Percentiles rank a stretch among this genome's conserved stretches.
Evolutionary conservation across 2,329 filamentous ascomycete species (phyloP).

Genomic region (Penicillium decumbens): DNA sequence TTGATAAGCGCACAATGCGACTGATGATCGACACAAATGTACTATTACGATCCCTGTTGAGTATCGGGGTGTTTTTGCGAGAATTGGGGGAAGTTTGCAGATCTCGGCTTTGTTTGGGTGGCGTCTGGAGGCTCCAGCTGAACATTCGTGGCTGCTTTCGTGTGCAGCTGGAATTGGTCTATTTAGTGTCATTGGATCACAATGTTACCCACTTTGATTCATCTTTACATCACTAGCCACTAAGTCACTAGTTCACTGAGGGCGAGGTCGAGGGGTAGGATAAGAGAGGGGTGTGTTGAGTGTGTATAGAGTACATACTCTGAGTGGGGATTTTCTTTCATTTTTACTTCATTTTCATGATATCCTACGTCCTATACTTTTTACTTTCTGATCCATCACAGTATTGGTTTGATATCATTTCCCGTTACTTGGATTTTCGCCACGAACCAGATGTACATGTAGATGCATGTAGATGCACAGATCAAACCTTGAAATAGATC

Average conservation of each 20-base stretch:
- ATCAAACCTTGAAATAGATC: not conserved
- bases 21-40: too few relatives aligned
- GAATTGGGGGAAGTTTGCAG: not conserved
- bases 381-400: not conserved
- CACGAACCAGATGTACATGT: not conserved
- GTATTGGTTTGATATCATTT: not conserved
- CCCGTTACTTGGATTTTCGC: not conserved
- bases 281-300: too few relatives aligned
- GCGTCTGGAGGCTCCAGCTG: conserved; percentile 16
- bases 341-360: not conserved
- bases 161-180: conserved; percentile 8
- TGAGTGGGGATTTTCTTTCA: not conserved
- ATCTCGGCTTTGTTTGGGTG: conserved; percentile 9
- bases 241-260: too few relatives aligned
- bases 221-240: not conserved
- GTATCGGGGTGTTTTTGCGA: not conserved
- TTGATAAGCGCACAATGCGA: too few relatives aligned
- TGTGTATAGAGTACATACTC: not conserved
- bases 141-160: conserved; percentile 15
- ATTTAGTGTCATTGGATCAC: not conserved
- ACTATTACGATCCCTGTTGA: too few relatives aligned
- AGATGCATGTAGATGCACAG: too few relatives aligned
- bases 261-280: not conserved
- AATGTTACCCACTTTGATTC: not conserved
- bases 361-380: not conserved